A percentile compares a stretch with the other conserved stretches of the same genome.
These are phyloP conservation scores for Chalciporus piperatus DNA, from an alignment of 768 basidiomycete species.

Conservation along the genomic window DNA sequence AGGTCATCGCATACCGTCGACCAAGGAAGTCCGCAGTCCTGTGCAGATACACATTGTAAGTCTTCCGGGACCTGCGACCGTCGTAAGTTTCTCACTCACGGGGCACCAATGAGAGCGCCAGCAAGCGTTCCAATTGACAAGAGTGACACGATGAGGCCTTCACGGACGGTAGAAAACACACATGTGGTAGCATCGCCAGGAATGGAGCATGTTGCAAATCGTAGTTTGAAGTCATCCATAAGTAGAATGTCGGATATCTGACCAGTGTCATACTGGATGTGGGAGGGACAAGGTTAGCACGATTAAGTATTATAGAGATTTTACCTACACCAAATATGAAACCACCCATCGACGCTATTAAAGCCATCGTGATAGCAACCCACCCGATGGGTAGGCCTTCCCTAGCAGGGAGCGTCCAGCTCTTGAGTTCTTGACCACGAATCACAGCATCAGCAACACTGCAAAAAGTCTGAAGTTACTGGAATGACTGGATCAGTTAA, in stretches of 20 bases:
- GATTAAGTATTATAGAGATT: background rate
- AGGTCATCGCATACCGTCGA: conserved; percentile 61
- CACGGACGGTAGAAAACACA: conserved; percentile 52
- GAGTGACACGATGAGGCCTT: conserved; percentile 67
- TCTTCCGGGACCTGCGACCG: background rate
- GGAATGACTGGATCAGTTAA: no score
- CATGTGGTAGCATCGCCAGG: conserved; percentile 42
- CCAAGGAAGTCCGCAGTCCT: conserved; percentile 66
- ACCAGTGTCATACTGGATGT: conserved; percentile 61
- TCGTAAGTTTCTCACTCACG: conserved; percentile 37
- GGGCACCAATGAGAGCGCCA: conserved; percentile 61
- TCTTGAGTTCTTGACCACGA: background rate
- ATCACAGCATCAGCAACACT: no score
- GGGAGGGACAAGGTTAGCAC: conserved; percentile 2
- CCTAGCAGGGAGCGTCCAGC: conserved; percentile 26
- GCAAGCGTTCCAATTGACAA: conserved; percentile 68
- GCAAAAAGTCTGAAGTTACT: no score
- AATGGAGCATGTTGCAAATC: conserved; percentile 54
- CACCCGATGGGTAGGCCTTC: conserved; percentile 60
- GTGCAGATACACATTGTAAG: background rate
- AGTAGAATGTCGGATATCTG: conserved; percentile 76
- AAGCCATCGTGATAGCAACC: conserved; percentile 61
- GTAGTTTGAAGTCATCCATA: conserved; percentile 64
- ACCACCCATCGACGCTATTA: conserved; percentile 71
- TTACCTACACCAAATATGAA: conserved; percentile 52